Percentiles rank a stretch among this genome's conserved stretches.
Conservation (phyloP, 1,284 basidiomycete species). For the Sanghuangporus baumii region DNA sequence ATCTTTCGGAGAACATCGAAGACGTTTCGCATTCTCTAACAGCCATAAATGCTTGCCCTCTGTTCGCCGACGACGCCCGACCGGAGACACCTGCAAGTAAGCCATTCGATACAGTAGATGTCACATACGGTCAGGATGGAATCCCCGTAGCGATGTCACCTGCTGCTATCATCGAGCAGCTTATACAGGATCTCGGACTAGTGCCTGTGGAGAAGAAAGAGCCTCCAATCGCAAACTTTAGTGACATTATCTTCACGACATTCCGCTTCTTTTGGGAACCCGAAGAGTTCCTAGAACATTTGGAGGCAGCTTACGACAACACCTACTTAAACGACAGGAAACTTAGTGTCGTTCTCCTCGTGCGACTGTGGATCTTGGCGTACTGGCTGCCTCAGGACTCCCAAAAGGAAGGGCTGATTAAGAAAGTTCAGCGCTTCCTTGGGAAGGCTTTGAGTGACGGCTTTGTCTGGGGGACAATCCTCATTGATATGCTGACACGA, state of each 20-base stretch:
- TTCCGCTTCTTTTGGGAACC: conserved; percentile 12
- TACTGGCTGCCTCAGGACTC: conserved; percentile 8
- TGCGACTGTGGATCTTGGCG: background rate
- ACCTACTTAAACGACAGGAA: background rate
- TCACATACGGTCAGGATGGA: conserved; percentile 6
- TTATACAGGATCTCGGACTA: background rate
- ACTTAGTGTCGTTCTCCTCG: conserved; percentile 1
- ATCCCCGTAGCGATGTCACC: conserved; percentile 4
- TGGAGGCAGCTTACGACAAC: conserved; percentile 1
- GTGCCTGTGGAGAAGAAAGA: background rate
- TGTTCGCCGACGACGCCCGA: background rate
- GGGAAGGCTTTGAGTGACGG: background rate
- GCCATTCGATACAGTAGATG: background rate
- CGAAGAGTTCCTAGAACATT: background rate
- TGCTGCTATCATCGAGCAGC: conserved; percentile 2
- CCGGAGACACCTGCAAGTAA: background rate
- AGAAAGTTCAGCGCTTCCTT: conserved; percentile 1
- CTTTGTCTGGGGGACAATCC: background rate
- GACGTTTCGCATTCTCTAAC: background rate
- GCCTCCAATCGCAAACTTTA: background rate
- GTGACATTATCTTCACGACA: conserved; percentile 4
- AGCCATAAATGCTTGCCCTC: background rate
- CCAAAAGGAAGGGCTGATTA: background rate
- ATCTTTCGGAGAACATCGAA: conserved; percentile 3
- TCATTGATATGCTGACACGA: background rate